phyloP scores from a whole-genome alignment of 208 protist species.

The Acanthamoeba lenticulata region DNA sequence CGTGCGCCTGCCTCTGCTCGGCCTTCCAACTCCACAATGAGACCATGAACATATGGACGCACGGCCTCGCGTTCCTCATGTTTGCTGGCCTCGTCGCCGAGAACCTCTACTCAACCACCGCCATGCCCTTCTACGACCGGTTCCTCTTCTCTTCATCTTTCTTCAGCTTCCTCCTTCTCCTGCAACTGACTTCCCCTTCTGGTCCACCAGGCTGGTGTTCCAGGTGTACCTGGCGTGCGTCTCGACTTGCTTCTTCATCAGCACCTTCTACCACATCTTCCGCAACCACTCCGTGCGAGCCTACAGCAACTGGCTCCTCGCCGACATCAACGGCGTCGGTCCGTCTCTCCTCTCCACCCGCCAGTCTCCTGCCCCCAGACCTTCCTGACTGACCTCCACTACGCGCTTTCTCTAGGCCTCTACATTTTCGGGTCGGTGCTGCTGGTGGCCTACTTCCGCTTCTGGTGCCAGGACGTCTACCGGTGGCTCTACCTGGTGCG shows the following conservation, averaged over 20 bases:
- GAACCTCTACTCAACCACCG: neutral
- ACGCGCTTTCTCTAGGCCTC: neutral
- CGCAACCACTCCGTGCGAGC: slow-evolving; percentile 14
- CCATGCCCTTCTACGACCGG: neutral
- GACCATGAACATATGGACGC: slow-evolving; percentile 58
- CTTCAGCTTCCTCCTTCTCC: too few species aligned
- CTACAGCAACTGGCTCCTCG: slow-evolving; percentile 41
- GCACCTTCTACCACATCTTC: slow-evolving; percentile 54
- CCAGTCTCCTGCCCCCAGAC: neutral
- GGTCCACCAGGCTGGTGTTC: neutral
- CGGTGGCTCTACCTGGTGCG: neutral
- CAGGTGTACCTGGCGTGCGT: neutral
- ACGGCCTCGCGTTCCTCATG: neutral
- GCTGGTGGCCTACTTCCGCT: slow-evolving; percentile 28
- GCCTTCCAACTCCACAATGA: slow-evolving; percentile 45
- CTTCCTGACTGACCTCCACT: neutral
- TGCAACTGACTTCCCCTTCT: neutral
- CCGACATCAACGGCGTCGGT: slow-evolving; percentile 62
- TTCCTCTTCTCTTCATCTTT: neutral
- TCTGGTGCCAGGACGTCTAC: neutral
- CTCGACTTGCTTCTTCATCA: slow-evolving; percentile 40
- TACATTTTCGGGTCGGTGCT: slow-evolving; percentile 36
- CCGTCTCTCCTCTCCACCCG: neutral
- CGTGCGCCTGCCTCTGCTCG: neutral
- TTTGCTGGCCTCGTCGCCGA: neutral